Conservation (phyloP, 2,329 filamentous ascomycete genomes). For the Beauveria caledonica region DNA sequence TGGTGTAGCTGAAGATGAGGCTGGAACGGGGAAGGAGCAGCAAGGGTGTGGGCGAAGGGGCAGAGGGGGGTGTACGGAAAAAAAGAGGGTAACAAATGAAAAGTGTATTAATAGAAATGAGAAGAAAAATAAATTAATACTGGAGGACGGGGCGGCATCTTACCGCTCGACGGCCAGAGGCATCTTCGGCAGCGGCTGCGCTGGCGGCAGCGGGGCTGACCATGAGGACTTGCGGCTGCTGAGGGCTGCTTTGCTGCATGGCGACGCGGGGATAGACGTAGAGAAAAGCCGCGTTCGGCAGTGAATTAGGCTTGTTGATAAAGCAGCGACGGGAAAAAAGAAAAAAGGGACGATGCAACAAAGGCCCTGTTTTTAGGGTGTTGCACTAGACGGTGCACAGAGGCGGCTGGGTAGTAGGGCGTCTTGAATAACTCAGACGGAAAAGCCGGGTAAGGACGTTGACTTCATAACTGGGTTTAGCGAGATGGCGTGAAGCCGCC, state of each 20-base stretch:
- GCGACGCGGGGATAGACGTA: not conserved
- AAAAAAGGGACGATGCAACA: not conserved
- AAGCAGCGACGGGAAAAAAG: not conserved
- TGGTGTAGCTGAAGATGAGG: not conserved
- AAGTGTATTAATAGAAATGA: not conserved
- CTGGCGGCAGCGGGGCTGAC: constrained; percentile 5
- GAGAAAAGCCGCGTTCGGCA: not conserved
- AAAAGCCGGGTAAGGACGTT: not conserved
- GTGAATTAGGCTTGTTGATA: not conserved
- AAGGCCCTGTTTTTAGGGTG: constrained; percentile 6
- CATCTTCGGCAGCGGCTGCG: constrained; percentile 7
- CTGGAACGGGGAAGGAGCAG: not conserved
- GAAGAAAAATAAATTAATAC: not conserved
- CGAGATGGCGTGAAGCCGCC: not conserved
- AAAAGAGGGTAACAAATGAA: not conserved
- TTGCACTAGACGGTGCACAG: constrained; percentile 4
- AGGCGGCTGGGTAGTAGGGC: not conserved
- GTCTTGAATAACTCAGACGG: not conserved
- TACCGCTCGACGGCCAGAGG: constrained; percentile 12
- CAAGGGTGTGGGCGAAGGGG: not conserved
- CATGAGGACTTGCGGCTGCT: constrained; percentile 2
- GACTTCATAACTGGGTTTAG: not conserved
- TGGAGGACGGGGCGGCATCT: not conserved
- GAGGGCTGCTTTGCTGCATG: constrained; percentile 7
- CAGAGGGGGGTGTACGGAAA: not conserved